Evolutionary conservation across 371 early-diverging fungal genomes (phyloP), one percentile per base, ranked within the genome.

Genomic region (Lichtheimia ramosa): DNA sequence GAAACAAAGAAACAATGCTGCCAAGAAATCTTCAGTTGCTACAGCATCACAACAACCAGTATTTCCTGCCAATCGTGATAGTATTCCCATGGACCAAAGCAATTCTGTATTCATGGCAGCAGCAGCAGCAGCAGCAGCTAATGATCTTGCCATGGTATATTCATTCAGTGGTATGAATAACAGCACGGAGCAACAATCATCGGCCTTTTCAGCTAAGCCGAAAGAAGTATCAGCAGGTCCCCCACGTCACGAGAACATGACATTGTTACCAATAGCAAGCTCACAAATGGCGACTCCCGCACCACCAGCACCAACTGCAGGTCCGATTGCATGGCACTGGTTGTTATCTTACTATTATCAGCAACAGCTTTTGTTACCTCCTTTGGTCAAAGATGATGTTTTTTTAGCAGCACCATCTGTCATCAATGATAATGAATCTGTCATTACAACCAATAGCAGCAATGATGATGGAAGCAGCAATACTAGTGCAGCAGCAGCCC

Each of bases 181-280:
- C 34, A 34, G 34, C 34, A 34, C 34, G 34, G 34, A 34, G 34
- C 34, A 34, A 34, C 34, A 34, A 34, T 34, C 34, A 34, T 34
- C 34, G 34, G 34, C 34, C 34, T 34, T 21, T 53, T 43, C 51
- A 40, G 57, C 49, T 63, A 63, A 67, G 60, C 59, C 60, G 34
- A 63, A 60, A 49, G 61, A 12, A 43, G 64, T 52, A 64, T 68
- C 69, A 64, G 64, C 69, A 61, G 69, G 61, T 68, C 49, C 21
- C 59, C 64, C 57, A 64, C 64, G 68, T 68, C 64, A 66, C 46
- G 53, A 56, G 55, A 56, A 59, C 58, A 64, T 56, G 48, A 52
- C 34, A 12, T 48, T 65, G 56, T 57, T 60, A 52, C 56, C 61
- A 64, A 59, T 59, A 56, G 51, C 57, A 54, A 55, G 64, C 41